phyloP scores from a whole-genome alignment of 768 basidiomycete species.

The Pisolithus marmoratus region DNA sequence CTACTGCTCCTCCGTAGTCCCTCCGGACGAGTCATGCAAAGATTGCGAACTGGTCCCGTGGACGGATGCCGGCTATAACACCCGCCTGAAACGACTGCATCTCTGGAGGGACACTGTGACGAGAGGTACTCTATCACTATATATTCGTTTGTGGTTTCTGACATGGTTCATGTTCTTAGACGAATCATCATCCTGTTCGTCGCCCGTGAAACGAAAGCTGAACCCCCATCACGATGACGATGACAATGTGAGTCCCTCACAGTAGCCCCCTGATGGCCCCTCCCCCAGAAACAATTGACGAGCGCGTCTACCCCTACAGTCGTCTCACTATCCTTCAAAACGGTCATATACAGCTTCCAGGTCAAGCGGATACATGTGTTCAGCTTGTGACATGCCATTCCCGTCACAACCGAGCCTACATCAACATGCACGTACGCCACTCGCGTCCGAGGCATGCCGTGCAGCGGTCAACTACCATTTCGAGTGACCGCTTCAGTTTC shows the following conservation, averaged over 20 bases:
- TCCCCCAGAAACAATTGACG: neutral
- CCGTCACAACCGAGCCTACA: conserved; percentile 51
- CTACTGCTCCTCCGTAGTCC: conserved; percentile 70
- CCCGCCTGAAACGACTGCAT: conserved; percentile 61
- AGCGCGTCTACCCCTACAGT: conserved; percentile 10
- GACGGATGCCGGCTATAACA: conserved; percentile 46
- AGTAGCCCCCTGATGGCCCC: conserved; percentile 2
- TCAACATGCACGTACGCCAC: conserved; percentile 51
- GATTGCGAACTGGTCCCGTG: conserved; percentile 17
- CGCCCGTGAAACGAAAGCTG: conserved; percentile 44
- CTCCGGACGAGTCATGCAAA: conserved; percentile 32
- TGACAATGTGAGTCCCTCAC: conserved; percentile 32
- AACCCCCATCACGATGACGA: conserved; percentile 36
- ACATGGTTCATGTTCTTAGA: conserved; percentile 8
- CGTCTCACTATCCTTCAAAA: conserved; percentile 53
- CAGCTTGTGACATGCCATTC: conserved; percentile 70
- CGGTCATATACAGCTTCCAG: conserved; percentile 43
- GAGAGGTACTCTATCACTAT: neutral
- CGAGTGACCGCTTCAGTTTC: conserved; percentile 33
- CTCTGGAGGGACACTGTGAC: conserved; percentile 52
- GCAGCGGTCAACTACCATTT: conserved; percentile 71
- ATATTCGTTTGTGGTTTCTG: conserved; percentile 1
- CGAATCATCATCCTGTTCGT: conserved; percentile 11
- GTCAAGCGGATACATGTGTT: conserved; percentile 56
- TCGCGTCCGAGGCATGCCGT: conserved; percentile 60